Base-by-base conservation (phyloP, 2,329 filamentous ascomycete genomes). In the Diplodia corticola region DNA sequence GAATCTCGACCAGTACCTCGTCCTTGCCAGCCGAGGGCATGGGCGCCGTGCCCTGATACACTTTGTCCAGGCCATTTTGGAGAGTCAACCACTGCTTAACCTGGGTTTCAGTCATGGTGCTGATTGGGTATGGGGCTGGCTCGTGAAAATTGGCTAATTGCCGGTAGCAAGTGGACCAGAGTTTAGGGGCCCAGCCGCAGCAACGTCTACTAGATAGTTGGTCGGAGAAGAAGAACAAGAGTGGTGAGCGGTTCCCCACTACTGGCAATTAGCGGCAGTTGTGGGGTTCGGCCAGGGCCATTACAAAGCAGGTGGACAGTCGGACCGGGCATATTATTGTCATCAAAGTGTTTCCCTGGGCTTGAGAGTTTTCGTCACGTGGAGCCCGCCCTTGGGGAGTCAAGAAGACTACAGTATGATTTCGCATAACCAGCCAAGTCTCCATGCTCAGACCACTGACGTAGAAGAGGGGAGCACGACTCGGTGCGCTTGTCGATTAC, bases 1-100 rank as follows among this genome's bases (percentile, higher is more conserved):
- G 77, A 33, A 86, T 77, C 71, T 84, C 80, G 15, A 85, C 81
- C 24, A 86, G 74, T 2, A 86, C 83, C 67, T 81, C 79, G 57
- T 79, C 75, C 53, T 79, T 49, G 9, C 55, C 49, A 35, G 64
- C 48, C 55, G 50, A 48, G 13, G 55, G 48, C 49, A 66, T 37
- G 9, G 48, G 30, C 17, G 64, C 55, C 10, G 64, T 66, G 64
- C 22, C 20, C 49, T 46, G 35, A 7, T 63, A 54, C 22, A 82
- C 69, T 59, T 79, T 80, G 70, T 80, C 79, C 17, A 81, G 72
- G 5, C 79, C 79, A 72, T 80, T 73, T 68, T 81, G 79, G 40
- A 72, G 72, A 15, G 79, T 80, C 51, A 77, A 72, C 80, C 79
- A 81, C 69, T 77, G 77, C 71, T 75, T 78, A 67, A 76, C 71